These are phyloP conservation scores for Phialophora macrospora DNA, from an alignment of 2,329 filamentous ascomycete species.

Conservation along the genomic window DNA sequence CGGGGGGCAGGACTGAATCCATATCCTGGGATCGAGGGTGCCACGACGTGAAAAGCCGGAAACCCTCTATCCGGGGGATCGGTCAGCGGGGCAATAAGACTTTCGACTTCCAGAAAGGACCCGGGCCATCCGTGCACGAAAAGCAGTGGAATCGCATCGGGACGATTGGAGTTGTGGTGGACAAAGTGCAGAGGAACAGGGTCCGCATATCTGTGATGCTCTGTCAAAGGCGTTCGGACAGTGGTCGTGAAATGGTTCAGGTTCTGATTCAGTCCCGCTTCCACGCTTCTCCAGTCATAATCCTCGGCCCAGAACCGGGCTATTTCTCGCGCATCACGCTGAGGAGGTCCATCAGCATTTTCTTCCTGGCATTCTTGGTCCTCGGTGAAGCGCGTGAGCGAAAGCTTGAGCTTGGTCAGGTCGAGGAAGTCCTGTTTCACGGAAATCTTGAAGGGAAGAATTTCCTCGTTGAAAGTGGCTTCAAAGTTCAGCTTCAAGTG, in stretches of 20 bases:
- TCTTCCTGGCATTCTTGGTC: conserved; percentile 10
- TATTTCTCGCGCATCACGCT: conserved; percentile 5
- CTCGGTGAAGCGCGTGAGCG: conserved; percentile 25
- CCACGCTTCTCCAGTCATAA: conserved; percentile 26
- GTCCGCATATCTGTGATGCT: conserved; percentile 1
- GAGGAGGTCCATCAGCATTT: conserved; percentile 23
- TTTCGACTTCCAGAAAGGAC: conserved; percentile 44
- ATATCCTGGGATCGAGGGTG: conserved; percentile 41
- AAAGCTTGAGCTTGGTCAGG: conserved; percentile 20
- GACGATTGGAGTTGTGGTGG: conserved; percentile 29
- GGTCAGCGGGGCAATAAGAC: conserved; percentile 41
- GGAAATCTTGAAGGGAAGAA: conserved; percentile 22
- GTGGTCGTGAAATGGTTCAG: conserved; percentile 23
- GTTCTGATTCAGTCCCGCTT: conserved; percentile 22
- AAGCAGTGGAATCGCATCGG: conserved; percentile 45
- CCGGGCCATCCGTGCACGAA: conserved; percentile 48
- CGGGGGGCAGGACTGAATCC: conserved; percentile 39
- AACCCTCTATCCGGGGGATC: conserved; percentile 28
- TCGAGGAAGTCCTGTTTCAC: conserved; percentile 25
- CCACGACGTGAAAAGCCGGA: conserved; percentile 42
- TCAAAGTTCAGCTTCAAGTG: conserved; percentile 20
- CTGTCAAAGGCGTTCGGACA: background rate
- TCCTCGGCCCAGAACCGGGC: conserved; percentile 19
- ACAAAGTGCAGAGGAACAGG: conserved; percentile 38
- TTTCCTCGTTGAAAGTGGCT: conserved; percentile 18